Evolutionary conservation across 129 eudicot species (phyloP), one percentile per base, ranked within the genome.

Genomic region (Flaveria ramosissima): DNA sequence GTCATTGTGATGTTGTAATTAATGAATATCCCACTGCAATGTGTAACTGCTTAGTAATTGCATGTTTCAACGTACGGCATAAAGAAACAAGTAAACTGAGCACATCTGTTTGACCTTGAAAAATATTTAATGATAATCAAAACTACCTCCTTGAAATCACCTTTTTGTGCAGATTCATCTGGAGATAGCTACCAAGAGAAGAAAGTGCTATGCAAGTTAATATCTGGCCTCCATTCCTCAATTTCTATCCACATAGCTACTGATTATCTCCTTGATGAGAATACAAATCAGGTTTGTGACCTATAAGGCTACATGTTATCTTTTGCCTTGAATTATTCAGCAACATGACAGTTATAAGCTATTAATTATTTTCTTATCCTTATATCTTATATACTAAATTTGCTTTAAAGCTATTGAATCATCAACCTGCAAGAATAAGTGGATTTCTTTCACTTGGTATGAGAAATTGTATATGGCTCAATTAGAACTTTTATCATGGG

Each of bases 211-310:
- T 93, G 87, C 91, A 93, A 90, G 82, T 74, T 93, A 59, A 93
- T 93, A 82, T 90, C 98, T 61, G 97, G 98, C 50, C 88, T 93
- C 48, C 98, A 93, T 80, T 81, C 98, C 78, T 93, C 97, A 60
- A 93, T 93, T 76, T 93, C 98, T 56, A 81, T 90, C 59, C 98
- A 93, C 78, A 93, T 93, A 56, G 98, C 92, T 30, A 78, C 92
- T 67, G 97, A 87, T 77, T 93, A 93, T 84, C 96, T 93, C 24
- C 92, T 90, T 59, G 96, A 93, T 73, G 98, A 93, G 82, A 61
- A 85, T 64, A 84, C 72, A 39, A 88, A 90, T 76, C 75, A 64
- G 97, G 98, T 93, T 45, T 39, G 84, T 79, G 46, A 48, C 81
- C 68, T 62, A 3, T 50, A 61, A 19, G 39, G 75, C 69, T 64